Conservation (phyloP, 2,329 filamentous ascomycete species). For the Thermoascus crustaceus region DNA sequence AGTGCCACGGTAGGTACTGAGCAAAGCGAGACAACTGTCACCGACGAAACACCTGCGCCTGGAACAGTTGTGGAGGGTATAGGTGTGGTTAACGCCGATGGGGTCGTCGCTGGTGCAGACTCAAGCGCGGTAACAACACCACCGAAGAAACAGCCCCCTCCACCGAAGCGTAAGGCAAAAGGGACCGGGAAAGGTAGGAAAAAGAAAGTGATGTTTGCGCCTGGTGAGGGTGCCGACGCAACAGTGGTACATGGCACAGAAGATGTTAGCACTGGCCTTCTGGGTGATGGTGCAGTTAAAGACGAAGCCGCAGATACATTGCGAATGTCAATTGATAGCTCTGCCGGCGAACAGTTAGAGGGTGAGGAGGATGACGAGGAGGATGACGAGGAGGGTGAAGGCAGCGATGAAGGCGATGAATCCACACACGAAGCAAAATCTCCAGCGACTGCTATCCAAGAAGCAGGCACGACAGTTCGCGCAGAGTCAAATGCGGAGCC, state of each 20-base stretch:
- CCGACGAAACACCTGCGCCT: slow-evolving; percentile 41
- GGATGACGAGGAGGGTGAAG: slow-evolving; percentile 41
- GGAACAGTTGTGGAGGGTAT: slow-evolving; percentile 53
- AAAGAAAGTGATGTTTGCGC: slow-evolving; percentile 57
- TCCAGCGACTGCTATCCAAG: slow-evolving; percentile 28
- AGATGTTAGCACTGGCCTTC: slow-evolving; percentile 31
- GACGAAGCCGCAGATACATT: slow-evolving; percentile 42
- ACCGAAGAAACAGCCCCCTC: slow-evolving; percentile 57
- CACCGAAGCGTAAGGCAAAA: slow-evolving; percentile 73
- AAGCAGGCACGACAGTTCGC: slow-evolving; percentile 17
- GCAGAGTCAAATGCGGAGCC: slow-evolving; percentile 11
- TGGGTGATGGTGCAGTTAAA: slow-evolving; percentile 20
- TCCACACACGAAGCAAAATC: slow-evolving; percentile 40
- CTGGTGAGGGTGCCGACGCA: slow-evolving; percentile 35
- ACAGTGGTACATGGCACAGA: slow-evolving; percentile 28
- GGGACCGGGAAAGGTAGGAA: slow-evolving; percentile 70
- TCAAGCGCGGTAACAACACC: slow-evolving; percentile 40
- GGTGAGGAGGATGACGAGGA: slow-evolving; percentile 42
- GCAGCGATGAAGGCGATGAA: slow-evolving; percentile 47
- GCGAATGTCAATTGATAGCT: slow-evolving; percentile 32
- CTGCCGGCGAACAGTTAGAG: slow-evolving; percentile 34
- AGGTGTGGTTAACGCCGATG: slow-evolving; percentile 53
- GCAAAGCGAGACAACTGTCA: slow-evolving; percentile 26
- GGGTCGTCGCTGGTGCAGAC: slow-evolving; percentile 45
- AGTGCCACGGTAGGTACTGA: slow-evolving; percentile 42